Conservation (phyloP, 1,139 yeast species). For the Dujonia santamariae region DNA sequence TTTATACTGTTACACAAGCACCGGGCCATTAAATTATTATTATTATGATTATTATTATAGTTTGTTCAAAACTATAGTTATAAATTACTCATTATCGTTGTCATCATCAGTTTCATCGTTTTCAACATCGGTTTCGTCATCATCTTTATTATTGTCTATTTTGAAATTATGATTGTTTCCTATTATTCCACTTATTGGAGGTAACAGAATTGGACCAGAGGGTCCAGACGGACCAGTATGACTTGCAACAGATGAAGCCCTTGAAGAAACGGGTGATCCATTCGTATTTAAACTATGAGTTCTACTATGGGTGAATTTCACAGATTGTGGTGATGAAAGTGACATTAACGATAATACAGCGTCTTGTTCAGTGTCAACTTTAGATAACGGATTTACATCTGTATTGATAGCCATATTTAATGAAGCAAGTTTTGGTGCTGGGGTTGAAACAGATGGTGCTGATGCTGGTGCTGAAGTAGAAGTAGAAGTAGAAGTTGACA, state of each 20-base stretch:
- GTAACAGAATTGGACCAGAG: conserved; percentile 17
- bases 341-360: conserved; percentile 47
- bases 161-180: no score
- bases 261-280: conserved; percentile 19
- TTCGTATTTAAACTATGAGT: conserved; percentile 27
- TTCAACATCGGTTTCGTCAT: conserved; percentile 37
- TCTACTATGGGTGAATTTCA: conserved; percentile 30
- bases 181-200: conserved; percentile 33
- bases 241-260: conserved; percentile 21
- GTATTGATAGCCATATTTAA: conserved; percentile 24
- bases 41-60: background rate
- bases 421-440: conserved; percentile 26
- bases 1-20: no score
- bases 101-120: conserved; percentile 13
- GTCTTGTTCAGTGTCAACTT: conserved; percentile 41
- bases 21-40: background rate
- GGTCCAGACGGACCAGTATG: conserved; percentile 9
- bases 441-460: background rate
- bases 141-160: conserved; percentile 16
- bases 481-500: background rate
- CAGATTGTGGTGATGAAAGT: conserved; percentile 39
- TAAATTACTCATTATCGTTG: conserved; percentile 1
- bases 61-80: background rate
- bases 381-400: conserved; percentile 3
- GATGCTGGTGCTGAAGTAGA: background rate